Base-by-base conservation (phyloP, 257 asterid genomes). In the Ajuga chamaepitys region DNA sequence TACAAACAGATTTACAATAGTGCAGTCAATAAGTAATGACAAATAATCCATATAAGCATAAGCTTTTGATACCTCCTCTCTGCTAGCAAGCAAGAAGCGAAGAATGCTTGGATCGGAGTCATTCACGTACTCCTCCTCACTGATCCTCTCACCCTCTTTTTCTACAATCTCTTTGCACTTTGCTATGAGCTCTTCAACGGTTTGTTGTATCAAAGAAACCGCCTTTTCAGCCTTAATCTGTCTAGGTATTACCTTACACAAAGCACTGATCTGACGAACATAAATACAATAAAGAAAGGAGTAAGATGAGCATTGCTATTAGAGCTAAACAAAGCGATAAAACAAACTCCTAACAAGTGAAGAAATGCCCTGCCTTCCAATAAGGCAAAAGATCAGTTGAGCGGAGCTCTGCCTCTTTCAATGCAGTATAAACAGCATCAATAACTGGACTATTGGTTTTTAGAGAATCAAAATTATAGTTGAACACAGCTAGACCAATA, bases 21-120 rank as follows among this genome's bases (percentile, higher is more conserved):
- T 12, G 12, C 7, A 1, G 22, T 30, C 10, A 10, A 9, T 41
- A 10, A 37, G 38, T 10, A 38, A 18, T 37, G 57, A 28, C 9
- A 14, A 70, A 26, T 21, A 55, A 55, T 18, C 24, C 13, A 61
- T 24, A 28, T 26, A 20, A 44, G 7, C 26, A 26, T 9, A 35
- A 60, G 74, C 5, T 48, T 41, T 70, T n/a, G 14, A 30, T 75
- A 89, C 98, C 95, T 93, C 95, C 76, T 93, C 99, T 71, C 96
- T 74, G 83, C 99, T 93, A 74, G 99, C 99, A 76, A 93, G 99
- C 81, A 93, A 83, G 81, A 93, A 89, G 9, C 97, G 86, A 54
- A 93, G 99, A 64, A 93, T 86, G 80, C 99, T 93, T 5, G 99
- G 97, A 65, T 89, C 99, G 13, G 85, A 11, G 51, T 84, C 88